Base-by-base conservation (phyloP, 768 basidiomycete genomes). In the Thelephora ganbajun region DNA sequence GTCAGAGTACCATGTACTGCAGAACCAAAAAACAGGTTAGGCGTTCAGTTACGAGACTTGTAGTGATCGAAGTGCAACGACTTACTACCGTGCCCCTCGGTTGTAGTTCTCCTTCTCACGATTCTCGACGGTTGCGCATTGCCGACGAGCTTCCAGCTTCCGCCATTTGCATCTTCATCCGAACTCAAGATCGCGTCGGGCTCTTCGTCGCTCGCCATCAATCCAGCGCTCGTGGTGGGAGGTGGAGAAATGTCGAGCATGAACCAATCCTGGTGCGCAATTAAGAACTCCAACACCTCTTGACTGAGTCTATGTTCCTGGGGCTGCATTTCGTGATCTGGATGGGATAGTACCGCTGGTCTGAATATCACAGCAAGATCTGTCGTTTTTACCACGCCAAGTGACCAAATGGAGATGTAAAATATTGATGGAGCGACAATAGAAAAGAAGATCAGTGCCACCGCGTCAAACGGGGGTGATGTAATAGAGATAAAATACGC, bases 361-460 rank as follows among this genome's bases (percentile, higher is more conserved):
- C 92, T 86, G 65, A 99, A 99, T 54, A 98, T 94, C 42, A 94
- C 85, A 14, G 94, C 96, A 16, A 99, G 79, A 66, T 99, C 94
- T 90, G 60, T n/a, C n/a, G n/a, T 30, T 30, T 30, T 30, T 30
- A 30, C 26, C 26, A 30, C 26, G 26, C 26, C 26, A 30, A 30
- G 26, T 9, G 26, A 30, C 20, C 22, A 26, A 39, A 42, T 35
- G 33, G 11, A 19, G 11, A n/a, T 5, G 16, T 23, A 33, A 9
- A 46, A 19, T n/a, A n/a, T n/a, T n/a, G n/a, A n/a, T n/a, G n/a
- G n/a, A n/a, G n/a, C 34, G 22, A 26, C 2, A 19, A 33, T 30
- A 11, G 22, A 43, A 20, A 13, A 5, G 33, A 11, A 23, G 11
- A 43, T 37, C 13, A 13, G 48, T n/a, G 18, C 22, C 14, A 30